Conservation (phyloP, 306 rosid species). For the Cucurbita ficifolia region DNA sequence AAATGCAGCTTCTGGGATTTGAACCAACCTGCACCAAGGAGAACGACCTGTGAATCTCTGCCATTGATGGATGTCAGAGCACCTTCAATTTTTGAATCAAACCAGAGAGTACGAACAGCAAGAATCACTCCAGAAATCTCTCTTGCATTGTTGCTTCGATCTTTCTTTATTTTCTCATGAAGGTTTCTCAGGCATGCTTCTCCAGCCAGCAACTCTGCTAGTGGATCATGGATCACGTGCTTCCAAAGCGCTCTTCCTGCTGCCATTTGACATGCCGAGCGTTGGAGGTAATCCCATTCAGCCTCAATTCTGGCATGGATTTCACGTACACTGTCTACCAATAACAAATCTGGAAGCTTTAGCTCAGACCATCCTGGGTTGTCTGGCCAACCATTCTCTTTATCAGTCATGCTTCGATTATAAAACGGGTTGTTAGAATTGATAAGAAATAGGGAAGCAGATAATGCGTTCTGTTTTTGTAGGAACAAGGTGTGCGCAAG, state of each 20-base stretch:
- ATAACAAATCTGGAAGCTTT: constrained; percentile 58
- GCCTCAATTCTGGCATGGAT: constrained; percentile 60
- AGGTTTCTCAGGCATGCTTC: constrained; percentile 62
- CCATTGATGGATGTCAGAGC: constrained; percentile 39
- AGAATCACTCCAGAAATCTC: constrained; percentile 91
- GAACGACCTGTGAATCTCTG: constrained; percentile 68
- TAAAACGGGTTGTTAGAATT: constrained; percentile 10
- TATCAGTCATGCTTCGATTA: constrained; percentile 41
- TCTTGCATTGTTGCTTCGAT: constrained; percentile 55
- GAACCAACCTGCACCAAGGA: constrained; percentile 86
- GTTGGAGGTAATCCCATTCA: constrained; percentile 69
- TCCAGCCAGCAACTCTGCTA: constrained; percentile 71
- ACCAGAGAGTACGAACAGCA: constrained; percentile 87
- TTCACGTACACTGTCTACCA: constrained; percentile 36
- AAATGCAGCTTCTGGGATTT: constrained; percentile 1
- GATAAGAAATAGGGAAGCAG: constrained; percentile 21
- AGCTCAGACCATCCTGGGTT: constrained; percentile 49
- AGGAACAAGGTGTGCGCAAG: constrained; percentile 1
- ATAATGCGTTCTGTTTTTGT: constrained; percentile 40
- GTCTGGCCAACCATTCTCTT: constrained; percentile 36
- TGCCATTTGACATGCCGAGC: constrained; percentile 83
- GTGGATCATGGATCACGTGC: constrained; percentile 52
- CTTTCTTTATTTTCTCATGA: constrained; percentile 80
- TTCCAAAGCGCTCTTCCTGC: constrained; percentile 97
- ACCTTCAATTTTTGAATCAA: constrained; percentile 59